Evolutionary conservation across 2,329 filamentous ascomycete genomes (phyloP).

Genomic region (Emergomyces pasteurianus): DNA sequence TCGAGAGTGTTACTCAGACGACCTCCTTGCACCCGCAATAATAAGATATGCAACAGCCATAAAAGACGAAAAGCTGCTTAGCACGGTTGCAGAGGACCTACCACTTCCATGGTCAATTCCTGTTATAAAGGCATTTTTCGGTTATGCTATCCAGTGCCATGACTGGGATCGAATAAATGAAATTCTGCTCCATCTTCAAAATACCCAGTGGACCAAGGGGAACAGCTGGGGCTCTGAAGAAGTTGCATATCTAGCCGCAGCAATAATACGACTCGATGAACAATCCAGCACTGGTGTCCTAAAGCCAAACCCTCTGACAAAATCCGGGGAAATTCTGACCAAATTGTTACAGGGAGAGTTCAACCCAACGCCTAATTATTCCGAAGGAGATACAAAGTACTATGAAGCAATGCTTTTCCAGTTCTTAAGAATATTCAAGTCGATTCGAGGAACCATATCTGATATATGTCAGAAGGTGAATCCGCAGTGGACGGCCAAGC

Average conservation of each 20-base stretch:
- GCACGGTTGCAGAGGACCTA: conserved; percentile 20
- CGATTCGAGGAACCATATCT: conserved; percentile 21
- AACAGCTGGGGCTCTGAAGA: conserved; percentile 30
- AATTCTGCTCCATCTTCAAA: conserved; percentile 23
- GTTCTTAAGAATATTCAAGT: conserved; percentile 20
- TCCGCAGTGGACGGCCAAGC: conserved; percentile 8
- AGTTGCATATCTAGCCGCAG: conserved; percentile 24
- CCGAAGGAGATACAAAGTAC: conserved; percentile 10
- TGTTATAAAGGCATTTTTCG: conserved; percentile 25
- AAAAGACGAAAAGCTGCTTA: conserved; percentile 27
- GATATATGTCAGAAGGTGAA: conserved; percentile 16
- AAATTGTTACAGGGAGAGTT: conserved; percentile 26
- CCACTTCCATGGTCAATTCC: conserved; percentile 23
- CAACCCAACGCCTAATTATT: conserved; percentile 14
- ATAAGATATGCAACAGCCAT: conserved; percentile 43
- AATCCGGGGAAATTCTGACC: conserved; percentile 22
- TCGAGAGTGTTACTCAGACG: conserved; percentile 33
- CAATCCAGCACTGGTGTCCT: background rate
- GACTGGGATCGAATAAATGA: conserved; percentile 24
- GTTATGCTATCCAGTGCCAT: conserved; percentile 21
- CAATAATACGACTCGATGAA: conserved; percentile 28
- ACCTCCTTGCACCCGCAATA: conserved; percentile 40
- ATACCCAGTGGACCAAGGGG: conserved; percentile 19
- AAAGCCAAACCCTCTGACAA: conserved; percentile 12
- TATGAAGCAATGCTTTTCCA: conserved; percentile 21